A percentile compares a stretch with the other conserved stretches of the same genome.
Conservation (phyloP, 176 grass and related monocot genomes). For the Hsuehochloa calcarea region DNA sequence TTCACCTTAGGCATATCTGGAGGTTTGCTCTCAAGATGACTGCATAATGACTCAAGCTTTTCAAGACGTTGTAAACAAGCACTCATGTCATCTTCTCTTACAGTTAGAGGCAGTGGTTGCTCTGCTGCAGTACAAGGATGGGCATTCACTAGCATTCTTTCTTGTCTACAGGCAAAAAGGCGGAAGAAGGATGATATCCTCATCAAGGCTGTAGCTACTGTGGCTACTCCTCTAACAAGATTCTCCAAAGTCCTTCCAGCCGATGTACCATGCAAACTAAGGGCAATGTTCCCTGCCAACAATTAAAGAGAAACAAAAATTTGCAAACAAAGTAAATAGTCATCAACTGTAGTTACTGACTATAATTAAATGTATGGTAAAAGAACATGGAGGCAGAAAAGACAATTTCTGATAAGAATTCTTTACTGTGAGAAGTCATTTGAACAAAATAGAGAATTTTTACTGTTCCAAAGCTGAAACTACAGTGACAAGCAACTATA, state of each 20-base stretch:
- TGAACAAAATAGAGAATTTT: neutral
- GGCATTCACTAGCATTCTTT: conserved; percentile 29
- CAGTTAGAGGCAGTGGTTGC: neutral
- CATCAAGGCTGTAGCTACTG: conserved; percentile 43
- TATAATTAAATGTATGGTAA: neutral
- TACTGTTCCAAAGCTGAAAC: neutral
- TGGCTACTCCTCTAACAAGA: conserved; percentile 42
- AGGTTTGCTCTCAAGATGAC: conserved; percentile 62
- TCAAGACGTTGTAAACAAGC: conserved; percentile 61
- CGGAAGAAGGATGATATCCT: conserved; percentile 46
- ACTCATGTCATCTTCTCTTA: conserved; percentile 38
- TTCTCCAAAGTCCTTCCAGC: conserved; percentile 37
- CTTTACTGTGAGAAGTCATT: neutral
- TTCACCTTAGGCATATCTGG: conserved; percentile 68
- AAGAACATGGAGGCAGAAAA: neutral
- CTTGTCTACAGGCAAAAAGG: conserved; percentile 30
- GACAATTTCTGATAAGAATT: neutral
- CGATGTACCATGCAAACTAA: conserved; percentile 31
- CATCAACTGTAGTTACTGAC: neutral
- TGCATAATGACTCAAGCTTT: conserved; percentile 55
- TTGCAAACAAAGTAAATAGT: neutral
- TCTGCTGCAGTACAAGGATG: conserved; percentile 26
- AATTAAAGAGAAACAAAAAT: neutral
- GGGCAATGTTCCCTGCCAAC: conserved; percentile 37
- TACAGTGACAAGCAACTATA: neutral